phyloP scores from a whole-genome alignment of 306 rosid genomes.

The Castanopsis chinensis region DNA sequence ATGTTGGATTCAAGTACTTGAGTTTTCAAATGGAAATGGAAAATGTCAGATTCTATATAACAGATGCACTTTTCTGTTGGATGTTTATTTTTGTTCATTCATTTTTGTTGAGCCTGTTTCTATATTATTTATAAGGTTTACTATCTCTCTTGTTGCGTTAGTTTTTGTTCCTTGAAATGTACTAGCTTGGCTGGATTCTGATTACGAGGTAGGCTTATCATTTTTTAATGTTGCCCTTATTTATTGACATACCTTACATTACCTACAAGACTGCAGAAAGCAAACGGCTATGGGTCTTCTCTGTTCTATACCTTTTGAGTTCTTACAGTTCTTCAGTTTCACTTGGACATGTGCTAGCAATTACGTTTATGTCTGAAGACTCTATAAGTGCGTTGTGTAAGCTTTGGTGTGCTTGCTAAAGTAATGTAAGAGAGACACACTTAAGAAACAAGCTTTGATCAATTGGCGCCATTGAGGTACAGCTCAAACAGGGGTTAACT shows the following conservation, averaged over 20 bases:
- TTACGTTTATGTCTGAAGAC: background rate
- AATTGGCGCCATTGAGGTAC: background rate
- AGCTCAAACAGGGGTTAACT: background rate
- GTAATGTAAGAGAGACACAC: background rate
- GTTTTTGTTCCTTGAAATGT: background rate
- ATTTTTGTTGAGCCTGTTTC: background rate
- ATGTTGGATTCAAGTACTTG: conserved; percentile 28
- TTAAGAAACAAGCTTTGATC: background rate
- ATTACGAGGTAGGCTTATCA: too few species aligned
- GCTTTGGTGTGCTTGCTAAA: background rate
- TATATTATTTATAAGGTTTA: background rate
- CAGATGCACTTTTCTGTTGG: conserved; percentile 1
- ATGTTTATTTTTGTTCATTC: background rate
- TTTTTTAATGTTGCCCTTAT: too few species aligned
- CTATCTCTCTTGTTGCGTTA: background rate
- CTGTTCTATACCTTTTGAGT: background rate
- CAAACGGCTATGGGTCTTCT: background rate
- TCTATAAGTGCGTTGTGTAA: background rate
- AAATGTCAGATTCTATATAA: conserved; percentile 12
- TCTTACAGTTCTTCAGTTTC: background rate
- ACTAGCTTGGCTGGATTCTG: background rate
- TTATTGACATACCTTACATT: background rate
- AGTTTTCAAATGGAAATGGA: conserved; percentile 5
- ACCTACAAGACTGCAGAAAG: background rate
- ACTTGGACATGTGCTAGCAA: background rate